Evolutionary conservation across 495 filamentous ascomycete genomes (phyloP), one percentile per base, ranked within the genome.

Genomic region (Diplogelasinospora grovesii): DNA sequence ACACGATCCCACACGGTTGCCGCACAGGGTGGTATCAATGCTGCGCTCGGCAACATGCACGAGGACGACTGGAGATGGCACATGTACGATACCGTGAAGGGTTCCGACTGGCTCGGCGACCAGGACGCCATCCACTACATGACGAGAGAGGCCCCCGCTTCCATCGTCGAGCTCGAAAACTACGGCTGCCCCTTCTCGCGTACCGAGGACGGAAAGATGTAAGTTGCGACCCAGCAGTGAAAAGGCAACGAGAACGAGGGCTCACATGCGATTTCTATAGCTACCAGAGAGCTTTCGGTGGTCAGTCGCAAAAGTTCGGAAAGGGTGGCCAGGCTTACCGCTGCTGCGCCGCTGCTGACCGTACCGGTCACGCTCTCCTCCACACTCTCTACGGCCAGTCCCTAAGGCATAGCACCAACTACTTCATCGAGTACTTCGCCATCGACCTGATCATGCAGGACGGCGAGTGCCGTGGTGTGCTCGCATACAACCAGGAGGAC

Each of bases 121-220:
- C 90, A 97, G 70, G 90, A 97, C 68, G 90, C 90, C 36, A 97
- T 97, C 59, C 90, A 97, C 67, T 97, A 97, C 71, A 97, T 97
- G 90, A 95, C 90, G 46, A 77, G 89, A 46, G 92, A 96, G 66
- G 90, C 90, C 15, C 89, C 90, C 18, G 78, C 81, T 37, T 87
- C 82, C 53, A 88, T 97, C 43, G 85, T 92, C 59, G 90, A 97
- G 70, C 70, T 97, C 42, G 90, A 97, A 66, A 89, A 94, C 64
- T 97, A 97, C 65, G 90, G 90, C 43, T 95, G 89, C 66, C 92
- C 90, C 39, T 97, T 97, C 72, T 95, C 89, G 40, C 78, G 90
- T 78, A 97, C 90, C 31, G 89, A 95, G 60, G 90, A 96, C 58
- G 90, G 90, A 40, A 89, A 81, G 63, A 96, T 97, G 75, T 80